These are phyloP conservation scores for Hypholoma sublateritium DNA, from an alignment of 768 basidiomycete species.

Conservation along the genomic window DNA sequence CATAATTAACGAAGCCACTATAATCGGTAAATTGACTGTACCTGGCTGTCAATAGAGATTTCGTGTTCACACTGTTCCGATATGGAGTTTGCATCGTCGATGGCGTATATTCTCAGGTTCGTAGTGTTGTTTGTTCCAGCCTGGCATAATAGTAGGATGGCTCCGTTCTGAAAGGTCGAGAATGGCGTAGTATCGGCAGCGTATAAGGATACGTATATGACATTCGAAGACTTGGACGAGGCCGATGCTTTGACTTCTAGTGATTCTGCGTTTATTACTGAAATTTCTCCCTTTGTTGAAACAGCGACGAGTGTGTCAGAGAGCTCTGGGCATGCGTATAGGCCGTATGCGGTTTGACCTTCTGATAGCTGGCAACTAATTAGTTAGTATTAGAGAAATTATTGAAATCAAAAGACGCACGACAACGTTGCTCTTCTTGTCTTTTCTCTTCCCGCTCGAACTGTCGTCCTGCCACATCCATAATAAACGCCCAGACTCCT, in stretches of 20 bases:
- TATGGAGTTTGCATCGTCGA: conserved; percentile 32
- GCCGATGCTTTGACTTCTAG: conserved; percentile 23
- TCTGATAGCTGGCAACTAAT: conserved; percentile 17
- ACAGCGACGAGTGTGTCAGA: conserved; percentile 23
- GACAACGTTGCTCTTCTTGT: conserved; percentile 25
- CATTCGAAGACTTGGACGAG: conserved; percentile 4
- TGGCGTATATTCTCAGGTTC: conserved; percentile 29
- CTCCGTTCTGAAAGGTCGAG: conserved; percentile 12
- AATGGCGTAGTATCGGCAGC: conserved; percentile 15
- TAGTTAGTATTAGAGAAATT: neutral
- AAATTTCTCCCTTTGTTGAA: conserved; percentile 22
- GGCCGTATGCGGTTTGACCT: conserved; percentile 20
- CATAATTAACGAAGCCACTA: neutral
- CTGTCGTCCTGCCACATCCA: conserved; percentile 63
- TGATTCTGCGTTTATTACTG: conserved; percentile 21
- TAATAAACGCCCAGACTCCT: conserved; percentile 48
- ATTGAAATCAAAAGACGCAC: conserved; percentile 34
- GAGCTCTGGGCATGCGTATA: conserved; percentile 23
- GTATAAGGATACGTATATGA: conserved; percentile 21
- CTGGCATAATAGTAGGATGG: conserved; percentile 16
- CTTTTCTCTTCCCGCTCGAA: conserved; percentile 20
- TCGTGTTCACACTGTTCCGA: conserved; percentile 26
- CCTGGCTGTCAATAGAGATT: conserved; percentile 31
- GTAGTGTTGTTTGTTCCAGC: conserved; percentile 20
- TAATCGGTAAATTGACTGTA: conserved; percentile 14